Evolutionary conservation across 441 rosid genomes (phyloP).

Genomic region (Pelargonium fulgidum): DNA sequence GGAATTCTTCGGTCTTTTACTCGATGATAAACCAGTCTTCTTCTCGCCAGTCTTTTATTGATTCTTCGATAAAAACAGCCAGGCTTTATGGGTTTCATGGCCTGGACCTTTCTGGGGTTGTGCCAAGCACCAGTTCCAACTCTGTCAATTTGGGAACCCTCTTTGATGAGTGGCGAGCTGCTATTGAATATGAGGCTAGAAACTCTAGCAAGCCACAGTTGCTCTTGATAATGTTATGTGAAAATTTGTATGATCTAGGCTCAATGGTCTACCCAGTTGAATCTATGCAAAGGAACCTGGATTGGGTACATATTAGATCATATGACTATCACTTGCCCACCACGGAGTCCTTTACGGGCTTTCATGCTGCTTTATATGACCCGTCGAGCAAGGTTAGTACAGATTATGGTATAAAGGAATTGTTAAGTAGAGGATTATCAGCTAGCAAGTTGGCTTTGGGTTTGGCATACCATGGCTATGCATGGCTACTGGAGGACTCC

Average conservation of each 20-base stretch:
- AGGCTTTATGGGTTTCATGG: constrained; percentile 37
- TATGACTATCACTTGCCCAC: constrained; percentile 41
- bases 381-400: constrained; percentile 26
- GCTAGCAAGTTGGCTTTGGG: constrained; percentile 36
- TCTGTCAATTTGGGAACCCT: constrained; percentile 27
- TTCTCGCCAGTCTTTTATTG: constrained; percentile 28
- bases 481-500: constrained; percentile 32
- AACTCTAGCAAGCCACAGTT: constrained; percentile 18
- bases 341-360: constrained; percentile 30
- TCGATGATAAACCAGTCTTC: constrained; percentile 24
- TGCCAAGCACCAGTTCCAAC: constrained; percentile 7
- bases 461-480: constrained; percentile 48
- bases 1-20: constrained; percentile 14
- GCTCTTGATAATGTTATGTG: constrained; percentile 23
- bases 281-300: constrained; percentile 28
- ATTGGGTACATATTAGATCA: constrained; percentile 40
- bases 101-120: constrained; percentile 25
- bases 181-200: constrained; percentile 29
- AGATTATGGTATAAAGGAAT: constrained; percentile 35
- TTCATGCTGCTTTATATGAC: constrained; percentile 39
- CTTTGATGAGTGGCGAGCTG: constrained; percentile 39
- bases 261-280: constrained; percentile 28
- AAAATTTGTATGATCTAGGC: constrained; percentile 17
- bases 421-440: constrained; percentile 31
- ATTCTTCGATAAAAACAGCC: constrained; percentile 31